Percentiles rank a stretch among this genome's conserved stretches.
These are phyloP conservation scores for Tulasnella sp. DNA, from an alignment of 768 basidiomycete species.

Conservation along the genomic window DNA sequence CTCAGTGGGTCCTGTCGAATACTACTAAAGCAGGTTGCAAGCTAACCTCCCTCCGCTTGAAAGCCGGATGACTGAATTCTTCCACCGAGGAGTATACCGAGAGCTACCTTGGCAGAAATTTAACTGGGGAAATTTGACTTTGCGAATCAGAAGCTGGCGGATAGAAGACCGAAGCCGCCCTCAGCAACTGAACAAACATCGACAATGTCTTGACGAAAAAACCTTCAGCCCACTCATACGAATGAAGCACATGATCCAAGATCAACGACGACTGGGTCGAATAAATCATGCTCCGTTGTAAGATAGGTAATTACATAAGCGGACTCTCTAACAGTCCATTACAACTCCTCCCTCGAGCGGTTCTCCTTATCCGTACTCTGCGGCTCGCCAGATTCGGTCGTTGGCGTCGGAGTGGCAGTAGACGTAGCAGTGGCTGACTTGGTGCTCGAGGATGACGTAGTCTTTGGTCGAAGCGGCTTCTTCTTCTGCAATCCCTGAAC, in stretches of 20 bases:
- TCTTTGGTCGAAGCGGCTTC: constrained; percentile 16
- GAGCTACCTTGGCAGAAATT: no score
- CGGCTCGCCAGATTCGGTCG: neutral
- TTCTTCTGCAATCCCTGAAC: constrained; percentile 21
- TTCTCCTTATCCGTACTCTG: neutral
- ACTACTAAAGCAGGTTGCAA: no score
- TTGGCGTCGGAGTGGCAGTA: neutral
- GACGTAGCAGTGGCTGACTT: neutral
- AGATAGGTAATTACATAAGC: neutral
- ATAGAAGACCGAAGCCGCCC: neutral
- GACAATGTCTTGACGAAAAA: neutral
- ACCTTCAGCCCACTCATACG: neutral
- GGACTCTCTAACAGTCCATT: neutral
- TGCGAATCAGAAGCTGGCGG: neutral
- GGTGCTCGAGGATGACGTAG: neutral
- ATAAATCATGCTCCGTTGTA: neutral
- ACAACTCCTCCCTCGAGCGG: neutral
- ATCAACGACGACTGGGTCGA: neutral
- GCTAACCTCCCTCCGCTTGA: no score
- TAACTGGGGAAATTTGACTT: neutral
- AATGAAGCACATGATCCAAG: neutral
- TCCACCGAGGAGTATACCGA: no score
- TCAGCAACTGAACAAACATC: neutral
- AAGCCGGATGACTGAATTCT: no score
- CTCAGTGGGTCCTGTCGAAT: no score